Conservation (phyloP, 352 stramenopile genomes). For the Phytophthora agathidicida region DNA sequence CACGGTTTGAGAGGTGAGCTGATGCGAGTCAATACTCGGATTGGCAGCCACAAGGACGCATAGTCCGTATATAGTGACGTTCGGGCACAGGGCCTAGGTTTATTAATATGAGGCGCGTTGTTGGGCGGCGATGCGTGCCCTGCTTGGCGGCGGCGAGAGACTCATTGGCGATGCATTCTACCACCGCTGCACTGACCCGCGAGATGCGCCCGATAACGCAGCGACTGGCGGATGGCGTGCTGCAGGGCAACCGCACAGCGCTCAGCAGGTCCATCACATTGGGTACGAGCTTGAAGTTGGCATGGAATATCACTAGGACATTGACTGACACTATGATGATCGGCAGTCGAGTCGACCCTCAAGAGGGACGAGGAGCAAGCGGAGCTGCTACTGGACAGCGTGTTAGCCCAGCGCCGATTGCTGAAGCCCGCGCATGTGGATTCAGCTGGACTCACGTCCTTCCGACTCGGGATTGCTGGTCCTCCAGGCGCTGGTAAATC, state of each 20-base stretch:
- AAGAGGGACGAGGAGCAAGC: constrained; percentile 79
- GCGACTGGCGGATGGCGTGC: constrained; percentile 58
- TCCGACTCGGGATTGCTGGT: constrained; percentile 92
- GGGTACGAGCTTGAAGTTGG: constrained; percentile 40
- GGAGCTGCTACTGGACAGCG: constrained; percentile 86
- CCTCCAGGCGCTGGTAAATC: constrained; percentile 97
- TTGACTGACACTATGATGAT: background rate
- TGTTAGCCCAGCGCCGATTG: constrained; percentile 70
- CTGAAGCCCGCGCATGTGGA: constrained; percentile 30
- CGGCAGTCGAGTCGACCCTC: constrained; percentile 80
- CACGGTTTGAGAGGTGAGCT: too few relatives aligned
- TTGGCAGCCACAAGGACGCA: too few relatives aligned
- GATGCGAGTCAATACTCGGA: too few relatives aligned
- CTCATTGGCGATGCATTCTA: background rate
- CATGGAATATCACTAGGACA: background rate
- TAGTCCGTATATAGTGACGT: too few relatives aligned
- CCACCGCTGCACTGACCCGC: background rate
- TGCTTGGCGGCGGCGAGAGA: background rate
- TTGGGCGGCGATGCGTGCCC: background rate
- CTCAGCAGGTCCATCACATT: constrained; percentile 81
- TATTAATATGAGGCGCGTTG: constrained; percentile 33
- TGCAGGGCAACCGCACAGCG: constrained; percentile 61
- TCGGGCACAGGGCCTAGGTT: too few relatives aligned
- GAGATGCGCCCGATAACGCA: constrained; percentile 51
- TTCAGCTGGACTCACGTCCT: constrained; percentile 48